phyloP scores from a whole-genome alignment of 176 grass and related monocot species.

The Panicum miliaceum region DNA sequence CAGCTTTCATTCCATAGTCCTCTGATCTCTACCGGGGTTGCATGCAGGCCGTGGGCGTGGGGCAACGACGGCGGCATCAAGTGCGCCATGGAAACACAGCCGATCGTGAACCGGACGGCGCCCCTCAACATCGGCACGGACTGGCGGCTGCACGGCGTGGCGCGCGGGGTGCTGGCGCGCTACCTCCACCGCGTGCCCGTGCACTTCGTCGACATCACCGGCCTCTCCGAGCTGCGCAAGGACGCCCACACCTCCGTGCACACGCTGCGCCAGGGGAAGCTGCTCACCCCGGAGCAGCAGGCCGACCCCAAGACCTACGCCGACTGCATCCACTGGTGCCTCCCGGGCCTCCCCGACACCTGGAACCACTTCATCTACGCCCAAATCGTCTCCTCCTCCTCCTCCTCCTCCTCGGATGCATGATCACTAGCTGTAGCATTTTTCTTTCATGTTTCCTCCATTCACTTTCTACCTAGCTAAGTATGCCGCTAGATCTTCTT shows the following conservation, averaged over 20 bases:
- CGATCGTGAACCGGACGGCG: conserved; percentile 48
- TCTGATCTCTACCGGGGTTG: too few relatives aligned
- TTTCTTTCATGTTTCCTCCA: background rate
- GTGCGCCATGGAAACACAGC: conserved; percentile 80
- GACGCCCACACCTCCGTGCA: conserved; percentile 87
- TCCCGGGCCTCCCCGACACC: conserved; percentile 71
- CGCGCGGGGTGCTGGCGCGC: conserved; percentile 46
- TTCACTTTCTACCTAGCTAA: too few relatives aligned
- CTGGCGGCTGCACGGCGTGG: conserved; percentile 66
- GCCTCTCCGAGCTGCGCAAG: conserved; percentile 74
- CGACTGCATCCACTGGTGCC: conserved; percentile 90
- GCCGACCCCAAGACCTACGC: conserved; percentile 58
- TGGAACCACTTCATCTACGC: conserved; percentile 85
- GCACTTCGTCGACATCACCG: conserved; percentile 73
- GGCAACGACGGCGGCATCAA: conserved; percentile 44
- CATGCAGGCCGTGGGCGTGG: conserved; percentile 49
- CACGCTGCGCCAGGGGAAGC: conserved; percentile 82
- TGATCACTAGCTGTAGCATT: too few relatives aligned
- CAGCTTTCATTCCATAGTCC: too few relatives aligned
- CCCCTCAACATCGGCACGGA: conserved; percentile 65
- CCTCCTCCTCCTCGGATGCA: background rate
- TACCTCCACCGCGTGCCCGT: conserved; percentile 47
- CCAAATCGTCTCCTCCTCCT: background rate
- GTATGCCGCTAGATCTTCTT: too few relatives aligned
- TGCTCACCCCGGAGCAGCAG: conserved; percentile 77